These are phyloP conservation scores for Porcisia hertigi DNA, from an alignment of 208 protist species.

Conservation along the genomic window DNA sequence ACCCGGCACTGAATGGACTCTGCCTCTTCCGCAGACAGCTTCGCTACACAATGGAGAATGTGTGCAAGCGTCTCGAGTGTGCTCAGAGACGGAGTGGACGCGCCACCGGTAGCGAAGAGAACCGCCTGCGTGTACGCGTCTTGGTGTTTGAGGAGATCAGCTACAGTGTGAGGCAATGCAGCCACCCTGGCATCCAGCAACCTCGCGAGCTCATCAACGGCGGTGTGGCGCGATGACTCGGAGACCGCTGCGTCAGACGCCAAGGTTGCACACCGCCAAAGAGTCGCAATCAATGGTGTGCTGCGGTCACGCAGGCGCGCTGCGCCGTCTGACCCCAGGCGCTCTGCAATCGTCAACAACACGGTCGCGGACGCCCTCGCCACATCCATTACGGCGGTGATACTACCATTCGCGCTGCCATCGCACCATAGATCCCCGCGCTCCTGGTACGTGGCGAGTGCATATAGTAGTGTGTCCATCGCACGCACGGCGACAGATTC, in stretches of 20 bases:
- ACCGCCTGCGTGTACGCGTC: constrained; percentile 34
- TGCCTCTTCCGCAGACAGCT: constrained; percentile 16
- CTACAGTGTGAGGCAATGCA: constrained; percentile 13
- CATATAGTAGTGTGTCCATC: constrained; percentile 14
- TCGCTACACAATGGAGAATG: constrained; percentile 27
- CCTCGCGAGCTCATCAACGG: constrained; percentile 4
- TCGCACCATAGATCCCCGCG: neutral
- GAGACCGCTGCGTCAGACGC: neutral
- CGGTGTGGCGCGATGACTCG: constrained; percentile 1
- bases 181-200: constrained; percentile 12
- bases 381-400: constrained; percentile 16
- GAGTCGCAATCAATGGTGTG: constrained; percentile 3
- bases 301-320: constrained; percentile 6
- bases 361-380: constrained; percentile 1
- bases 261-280: constrained; percentile 9
- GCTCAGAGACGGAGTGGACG: constrained; percentile 8
- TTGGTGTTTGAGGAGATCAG: constrained; percentile 10
- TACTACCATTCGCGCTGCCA: neutral
- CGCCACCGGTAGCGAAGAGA: constrained; percentile 28
- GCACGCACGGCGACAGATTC: constrained; percentile 11
- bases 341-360: constrained; percentile 3
- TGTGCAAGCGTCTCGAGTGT: constrained; percentile 24
- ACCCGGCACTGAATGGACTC: constrained; percentile 5
- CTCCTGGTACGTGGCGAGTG: constrained; percentile 10
- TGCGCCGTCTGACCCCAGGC: neutral